Evolutionary conservation across 2,329 filamentous ascomycete genomes (phyloP), one percentile per base, ranked within the genome.

Genomic region (Grosmannia huntii): DNA sequence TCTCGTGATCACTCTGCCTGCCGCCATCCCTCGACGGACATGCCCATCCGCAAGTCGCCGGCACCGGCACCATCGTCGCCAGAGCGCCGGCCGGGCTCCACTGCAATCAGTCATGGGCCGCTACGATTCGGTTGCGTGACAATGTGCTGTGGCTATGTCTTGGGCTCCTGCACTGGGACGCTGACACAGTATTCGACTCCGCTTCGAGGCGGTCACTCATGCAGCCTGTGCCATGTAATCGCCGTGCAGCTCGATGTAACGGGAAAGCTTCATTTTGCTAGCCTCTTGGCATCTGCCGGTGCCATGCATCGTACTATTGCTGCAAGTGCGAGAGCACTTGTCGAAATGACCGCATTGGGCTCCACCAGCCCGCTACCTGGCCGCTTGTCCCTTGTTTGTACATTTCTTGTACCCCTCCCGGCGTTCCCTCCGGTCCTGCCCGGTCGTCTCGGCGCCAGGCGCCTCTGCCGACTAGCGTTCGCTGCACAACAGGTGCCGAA

Each of bases 201-300:
- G n/a, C n/a, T n/a, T n/a, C n/a, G n/a, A n/a, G n/a, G n/a, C n/a
- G n/a, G n/a, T n/a, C n/a, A n/a, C n/a, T n/a, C n/a, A n/a, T n/a
- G n/a, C n/a, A n/a, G n/a, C n/a, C n/a, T n/a, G n/a, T n/a, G n/a
- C n/a, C n/a, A n/a, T 50, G 21, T 28, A 50, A 50, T n/a, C 19
- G 41, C 41, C 21, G 19, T 44, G 41, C 41, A 4, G 41, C 41
- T 44, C 19, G 19, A 44, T 44, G 41, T n/a, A 23, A 38, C 33
- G 5, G 52, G 9, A 54, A 56, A 49, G 25, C 41, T 56, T 56
- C 27, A 16, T 19, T 25, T 5, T 6, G 19, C n/a, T 50, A 56
- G 55, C 10, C 19, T 36, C 55, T 56, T 56, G 46, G 55, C 55
- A 56, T 31, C 52, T 54, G 36, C 36, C 52, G 36, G 21, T 25